phyloP scores from a whole-genome alignment of 108 stramenopile species.

The Bacterosira constricta region DNA sequence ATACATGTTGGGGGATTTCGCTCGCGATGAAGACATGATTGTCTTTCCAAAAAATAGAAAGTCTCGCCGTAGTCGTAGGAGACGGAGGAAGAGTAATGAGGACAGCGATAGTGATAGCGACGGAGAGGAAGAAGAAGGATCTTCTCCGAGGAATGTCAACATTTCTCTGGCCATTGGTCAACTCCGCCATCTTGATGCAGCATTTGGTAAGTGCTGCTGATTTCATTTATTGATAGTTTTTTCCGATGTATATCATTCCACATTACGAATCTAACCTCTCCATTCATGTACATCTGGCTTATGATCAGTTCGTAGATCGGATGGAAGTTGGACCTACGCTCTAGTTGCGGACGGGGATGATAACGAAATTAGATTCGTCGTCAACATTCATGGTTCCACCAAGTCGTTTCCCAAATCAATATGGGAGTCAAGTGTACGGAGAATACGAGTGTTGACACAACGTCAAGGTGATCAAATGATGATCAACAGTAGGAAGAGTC shows the following conservation, averaged over 20 bases:
- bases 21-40: constrained; percentile 40
- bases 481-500: neutral
- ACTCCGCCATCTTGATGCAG: constrained; percentile 21
- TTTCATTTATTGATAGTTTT: too few species aligned
- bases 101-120: constrained; percentile 5
- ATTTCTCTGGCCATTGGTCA: constrained; percentile 5
- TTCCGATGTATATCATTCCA: too few species aligned
- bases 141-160: too few species aligned
- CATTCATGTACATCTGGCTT: too few species aligned
- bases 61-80: constrained; percentile 1
- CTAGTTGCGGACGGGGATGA: constrained; percentile 6
- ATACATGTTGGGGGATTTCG: constrained; percentile 29
- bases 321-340: constrained; percentile 29
- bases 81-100: neutral
- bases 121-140: constrained; percentile 14
- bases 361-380: constrained; percentile 17
- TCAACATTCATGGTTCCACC: constrained; percentile 14
- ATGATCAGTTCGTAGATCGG: constrained; percentile 6
- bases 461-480: constrained; percentile 23
- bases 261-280: too few species aligned
- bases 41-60: constrained; percentile 13
- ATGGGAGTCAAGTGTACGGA: constrained; percentile 11
- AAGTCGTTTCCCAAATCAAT: constrained; percentile 9
- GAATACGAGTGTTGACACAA: constrained; percentile 28
- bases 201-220: too few species aligned